Base-by-base conservation (phyloP, 1,284 basidiomycete genomes). In the Irpex rosettiformis region DNA sequence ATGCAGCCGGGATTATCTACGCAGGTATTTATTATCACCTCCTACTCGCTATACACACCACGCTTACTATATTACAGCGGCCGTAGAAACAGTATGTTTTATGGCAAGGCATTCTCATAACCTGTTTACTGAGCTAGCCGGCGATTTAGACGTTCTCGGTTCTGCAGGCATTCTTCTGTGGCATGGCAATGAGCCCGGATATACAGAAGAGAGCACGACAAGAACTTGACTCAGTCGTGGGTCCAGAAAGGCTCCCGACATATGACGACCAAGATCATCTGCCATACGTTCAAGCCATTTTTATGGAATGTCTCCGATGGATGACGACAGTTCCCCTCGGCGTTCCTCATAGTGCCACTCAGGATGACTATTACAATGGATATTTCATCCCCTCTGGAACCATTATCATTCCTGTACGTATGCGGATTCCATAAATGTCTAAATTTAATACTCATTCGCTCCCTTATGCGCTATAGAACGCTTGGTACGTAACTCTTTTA, bases 271-370 rank as follows among this genome's bases (percentile, higher is more conserved):
- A 64, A 0, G 27, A 43, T 24, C 27, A 33, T 11, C 49, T 58
- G 28, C 56, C 56, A 11, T 53, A 45, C 40, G 25, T 64, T 16
- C 66, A 74, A n/a, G 76, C 75, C 0, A 58, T 78, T 3, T 65
- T 78, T n/a, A 73, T 75, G 60, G 79, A 81, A 61, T 68, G 75
- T 28, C 59, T 79, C 55, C 68, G 78, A 53, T 79, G 51, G 51
- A 11, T 27, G 29, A n/a, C 51, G 11, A n/a, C 25, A 11, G 21
- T 30, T 18, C 51, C 51, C 24, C 25, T 52, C 7, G 53, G n/a
- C 16, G 22, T 61, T 18, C 4, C 51, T 11, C 27, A 52, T 8
- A n/a, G 51, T 25, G 24, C 21, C 10, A 52, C 18, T 13, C 10
- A 27, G 13, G 4, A 52, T 30, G 51, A 52, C 27, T 18, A 24